Percentiles rank a stretch among this genome's conserved stretches.
phyloP scores from a whole-genome alignment of 495 filamentous ascomycete species.

The Chaetomidium leptoderma region DNA sequence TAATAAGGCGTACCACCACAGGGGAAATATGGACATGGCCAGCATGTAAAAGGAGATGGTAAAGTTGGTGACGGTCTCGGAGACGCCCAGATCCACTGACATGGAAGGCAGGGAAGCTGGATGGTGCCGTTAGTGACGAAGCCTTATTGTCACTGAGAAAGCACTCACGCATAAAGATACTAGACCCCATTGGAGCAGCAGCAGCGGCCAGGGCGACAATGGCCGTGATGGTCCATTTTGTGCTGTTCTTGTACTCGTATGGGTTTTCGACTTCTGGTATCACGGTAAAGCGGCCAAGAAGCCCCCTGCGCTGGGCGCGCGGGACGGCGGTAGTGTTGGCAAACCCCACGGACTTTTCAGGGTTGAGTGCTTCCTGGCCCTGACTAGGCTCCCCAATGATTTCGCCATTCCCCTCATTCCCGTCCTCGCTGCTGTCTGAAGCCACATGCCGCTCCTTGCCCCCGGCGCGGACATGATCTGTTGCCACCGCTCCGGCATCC shows the following conservation, averaged over 20 bases:
- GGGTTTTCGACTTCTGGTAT: conserved; percentile 80
- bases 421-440: conserved; percentile 8
- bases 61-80: conserved; percentile 71
- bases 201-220: conserved; percentile 71
- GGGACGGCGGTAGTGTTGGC: conserved; percentile 55
- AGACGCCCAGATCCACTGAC: conserved; percentile 57
- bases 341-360: conserved; percentile 25
- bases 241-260: conserved; percentile 62
- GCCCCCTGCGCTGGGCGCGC: conserved; percentile 62
- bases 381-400: not conserved
- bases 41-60: conserved; percentile 88
- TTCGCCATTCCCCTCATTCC: not conserved
- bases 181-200: conserved; percentile 77
- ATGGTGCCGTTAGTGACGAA: not conserved
- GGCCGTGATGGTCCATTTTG: conserved; percentile 83
- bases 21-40: conserved; percentile 81
- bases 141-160: not conserved
- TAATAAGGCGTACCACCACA: conserved; percentile 68
- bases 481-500: not conserved
- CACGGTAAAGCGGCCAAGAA: conserved; percentile 67
- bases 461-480: not conserved
- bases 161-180: conserved; percentile 75
- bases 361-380: not conserved
- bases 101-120: conserved; percentile 71
- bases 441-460: not conserved